A percentile compares a stretch with the other conserved stretches of the same genome.
phyloP scores from a whole-genome alignment of 106 monocot genomes.

The Allium fistulosum region DNA sequence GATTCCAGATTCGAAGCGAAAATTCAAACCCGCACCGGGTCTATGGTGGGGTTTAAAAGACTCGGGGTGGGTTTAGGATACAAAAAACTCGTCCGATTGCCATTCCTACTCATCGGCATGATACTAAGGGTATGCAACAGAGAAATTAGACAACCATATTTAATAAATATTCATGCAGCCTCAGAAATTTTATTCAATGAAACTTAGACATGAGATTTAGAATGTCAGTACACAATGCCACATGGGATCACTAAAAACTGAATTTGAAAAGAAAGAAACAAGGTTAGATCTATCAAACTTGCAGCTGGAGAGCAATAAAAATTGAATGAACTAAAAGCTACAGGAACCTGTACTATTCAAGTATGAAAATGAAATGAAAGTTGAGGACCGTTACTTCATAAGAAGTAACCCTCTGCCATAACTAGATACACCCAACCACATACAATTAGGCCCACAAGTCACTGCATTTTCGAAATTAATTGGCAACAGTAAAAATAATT shows the following conservation, averaged over 20 bases:
- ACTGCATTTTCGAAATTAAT: not conserved
- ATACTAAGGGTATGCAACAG: not conserved
- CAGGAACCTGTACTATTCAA: slow-evolving; percentile 6
- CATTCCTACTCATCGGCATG: too few relatives aligned
- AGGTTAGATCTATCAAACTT: not conserved
- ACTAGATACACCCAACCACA: slow-evolving; percentile 3
- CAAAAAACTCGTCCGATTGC: too few relatives aligned
- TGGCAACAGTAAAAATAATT: not conserved
- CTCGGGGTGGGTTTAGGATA: too few relatives aligned
- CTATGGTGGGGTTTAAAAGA: too few relatives aligned
- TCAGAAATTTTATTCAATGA: not conserved
- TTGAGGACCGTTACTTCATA: not conserved
- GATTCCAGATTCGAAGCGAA: too few relatives aligned
- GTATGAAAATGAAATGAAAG: slow-evolving; percentile 8
- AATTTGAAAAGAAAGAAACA: not conserved
- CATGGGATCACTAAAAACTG: not conserved
- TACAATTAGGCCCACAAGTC: slow-evolving; percentile 1
- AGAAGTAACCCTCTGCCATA: slow-evolving; percentile 1
- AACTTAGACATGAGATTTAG: not conserved
- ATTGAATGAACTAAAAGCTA: slow-evolving; percentile 9
- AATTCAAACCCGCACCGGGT: too few relatives aligned
- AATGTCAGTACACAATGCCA: not conserved
- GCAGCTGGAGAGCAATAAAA: slow-evolving; percentile 3
- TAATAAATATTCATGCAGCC: not conserved
- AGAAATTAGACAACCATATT: not conserved